Conservation (phyloP, 106 monocot genomes). For the Iris macrosiphon region DNA sequence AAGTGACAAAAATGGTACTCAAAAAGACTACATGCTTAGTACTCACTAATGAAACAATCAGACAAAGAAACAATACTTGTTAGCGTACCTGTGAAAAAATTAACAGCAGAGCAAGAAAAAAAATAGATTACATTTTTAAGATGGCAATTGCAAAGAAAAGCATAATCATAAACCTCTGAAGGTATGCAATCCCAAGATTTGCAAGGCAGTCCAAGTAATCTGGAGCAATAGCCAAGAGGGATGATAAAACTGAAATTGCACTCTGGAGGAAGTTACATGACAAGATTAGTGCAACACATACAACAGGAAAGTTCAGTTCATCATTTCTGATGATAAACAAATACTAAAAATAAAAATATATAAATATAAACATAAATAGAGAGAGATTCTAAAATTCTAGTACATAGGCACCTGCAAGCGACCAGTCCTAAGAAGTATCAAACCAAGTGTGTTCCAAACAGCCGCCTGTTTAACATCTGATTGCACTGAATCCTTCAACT, state of each 20-base stretch:
- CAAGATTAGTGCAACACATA: conserved; percentile 7
- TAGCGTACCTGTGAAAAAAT: too few relatives aligned
- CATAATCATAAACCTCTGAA: conserved; percentile 57
- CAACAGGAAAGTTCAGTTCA: background rate
- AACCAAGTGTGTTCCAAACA: conserved; percentile 95
- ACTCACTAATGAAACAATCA: background rate
- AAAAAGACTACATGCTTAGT: background rate
- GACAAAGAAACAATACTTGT: background rate
- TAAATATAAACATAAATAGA: background rate
- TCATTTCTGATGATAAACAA: background rate
- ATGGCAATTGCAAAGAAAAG: background rate
- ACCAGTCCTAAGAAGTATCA: conserved; percentile 76
- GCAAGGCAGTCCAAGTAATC: conserved; percentile 86
- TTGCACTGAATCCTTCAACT: conserved; percentile 65
- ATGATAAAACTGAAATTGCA: conserved; percentile 84
- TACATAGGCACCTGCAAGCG: conserved; percentile 49
- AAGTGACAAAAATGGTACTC: too few relatives aligned
- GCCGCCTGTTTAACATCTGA: conserved; percentile 73
- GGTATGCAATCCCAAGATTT: conserved; percentile 87
- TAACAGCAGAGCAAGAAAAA: too few relatives aligned
- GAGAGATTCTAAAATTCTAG: background rate
- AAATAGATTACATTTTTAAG: background rate
- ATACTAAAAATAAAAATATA: background rate
- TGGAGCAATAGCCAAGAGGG: conserved; percentile 57
- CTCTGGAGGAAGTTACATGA: conserved; percentile 41